Base-by-base conservation (phyloP, 257 asterid species). In the Prunella vulgaris region DNA sequence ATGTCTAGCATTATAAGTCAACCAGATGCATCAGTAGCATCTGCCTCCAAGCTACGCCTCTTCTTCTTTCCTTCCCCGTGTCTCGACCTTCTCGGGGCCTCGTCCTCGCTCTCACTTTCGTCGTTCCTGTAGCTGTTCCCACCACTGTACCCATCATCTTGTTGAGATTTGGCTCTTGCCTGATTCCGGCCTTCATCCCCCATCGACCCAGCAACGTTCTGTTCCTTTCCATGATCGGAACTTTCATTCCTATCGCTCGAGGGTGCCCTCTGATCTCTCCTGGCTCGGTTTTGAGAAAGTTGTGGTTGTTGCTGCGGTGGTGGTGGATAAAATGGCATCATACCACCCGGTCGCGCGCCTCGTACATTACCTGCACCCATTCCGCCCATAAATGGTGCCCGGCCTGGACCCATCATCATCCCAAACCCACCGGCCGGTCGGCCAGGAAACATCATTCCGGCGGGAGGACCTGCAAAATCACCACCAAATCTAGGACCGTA, bases 21-120 rank as follows among this genome's bases (percentile, higher is more conserved):
- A 63, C 71, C 82, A 49, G 88, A 69, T 48, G 57, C 37, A 40
- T 61, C 71, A 44, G 79, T 33, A 14, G 77, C 67, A 70, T 83
- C 90, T 10, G 78, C 78, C 49, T 83, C 87, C 60, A 52, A 64
- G 69, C 88, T 76, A 30, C 81, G 88, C 77, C 87, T 80, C 85
- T 82, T 87, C 85, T 86, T 90, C 84, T 82, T 88, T 49, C 94
- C 95, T 63, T 90, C 97, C 25, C 97, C 97, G 17, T 90, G 87
- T 70, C 96, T 88, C 22, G 97, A 90, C 69, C 97, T 80, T 81
- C 97, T 88, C 3, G 97, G 96, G 13, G 96, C 97, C 81, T 86
- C 96, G 37, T 88, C 96, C 69, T 90, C 96, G n/a, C 97, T 88
- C 22, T 81, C 95, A 51, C 97, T 88, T 57, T 86, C 92, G 1